A percentile compares a stretch with the other conserved stretches of the same genome.
phyloP scores from a whole-genome alignment of 768 basidiomycete species.

The Polyporus arcularius region DNA sequence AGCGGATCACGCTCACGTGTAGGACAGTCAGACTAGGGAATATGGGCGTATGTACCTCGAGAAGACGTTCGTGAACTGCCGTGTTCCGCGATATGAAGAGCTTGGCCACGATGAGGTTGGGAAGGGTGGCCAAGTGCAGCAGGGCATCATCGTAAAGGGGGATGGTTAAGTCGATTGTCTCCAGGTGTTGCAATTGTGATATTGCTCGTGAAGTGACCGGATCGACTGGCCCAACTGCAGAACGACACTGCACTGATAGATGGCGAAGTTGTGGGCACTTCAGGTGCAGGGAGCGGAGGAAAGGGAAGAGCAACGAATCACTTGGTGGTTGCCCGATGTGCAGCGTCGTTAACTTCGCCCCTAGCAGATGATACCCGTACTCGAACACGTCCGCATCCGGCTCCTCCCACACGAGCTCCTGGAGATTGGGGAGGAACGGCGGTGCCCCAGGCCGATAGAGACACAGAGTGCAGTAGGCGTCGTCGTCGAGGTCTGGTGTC shows the following conservation, averaged over 20 bases:
- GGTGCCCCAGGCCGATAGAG: slow-evolving; percentile 10
- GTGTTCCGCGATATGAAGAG: slow-evolving; percentile 9
- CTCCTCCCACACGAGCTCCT: slow-evolving; percentile 19
- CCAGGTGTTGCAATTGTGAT: slow-evolving; percentile 6
- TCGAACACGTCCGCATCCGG: slow-evolving; percentile 22
- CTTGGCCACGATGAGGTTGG: slow-evolving; percentile 9
- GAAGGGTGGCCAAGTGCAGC: slow-evolving; percentile 6
- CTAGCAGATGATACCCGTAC: slow-evolving; percentile 15
- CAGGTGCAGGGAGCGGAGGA: slow-evolving; percentile 11
- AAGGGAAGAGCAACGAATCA: slow-evolving; percentile 13
- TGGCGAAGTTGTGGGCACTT: slow-evolving; percentile 9
- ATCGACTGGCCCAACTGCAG: slow-evolving; percentile 13
- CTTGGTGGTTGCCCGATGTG: slow-evolving; percentile 18
- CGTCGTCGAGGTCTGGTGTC: slow-evolving; percentile 15
- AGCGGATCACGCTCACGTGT: slow-evolving; percentile 6
- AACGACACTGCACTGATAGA: slow-evolving; percentile 17
- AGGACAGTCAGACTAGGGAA: slow-evolving; percentile 8
- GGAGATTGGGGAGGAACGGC: slow-evolving; percentile 11
- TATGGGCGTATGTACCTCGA: background rate
- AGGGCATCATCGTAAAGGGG: slow-evolving; percentile 14
- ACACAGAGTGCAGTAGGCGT: slow-evolving; percentile 14
- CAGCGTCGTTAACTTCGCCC: slow-evolving; percentile 14
- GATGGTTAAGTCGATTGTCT: slow-evolving; percentile 13
- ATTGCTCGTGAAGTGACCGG: slow-evolving; percentile 7
- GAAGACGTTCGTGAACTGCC: slow-evolving; percentile 7